A percentile compares a stretch with the other conserved stretches of the same genome.
phyloP scores from a whole-genome alignment of 2,329 filamentous ascomycete species.

The Mycosphaerelloides madeirae region DNA sequence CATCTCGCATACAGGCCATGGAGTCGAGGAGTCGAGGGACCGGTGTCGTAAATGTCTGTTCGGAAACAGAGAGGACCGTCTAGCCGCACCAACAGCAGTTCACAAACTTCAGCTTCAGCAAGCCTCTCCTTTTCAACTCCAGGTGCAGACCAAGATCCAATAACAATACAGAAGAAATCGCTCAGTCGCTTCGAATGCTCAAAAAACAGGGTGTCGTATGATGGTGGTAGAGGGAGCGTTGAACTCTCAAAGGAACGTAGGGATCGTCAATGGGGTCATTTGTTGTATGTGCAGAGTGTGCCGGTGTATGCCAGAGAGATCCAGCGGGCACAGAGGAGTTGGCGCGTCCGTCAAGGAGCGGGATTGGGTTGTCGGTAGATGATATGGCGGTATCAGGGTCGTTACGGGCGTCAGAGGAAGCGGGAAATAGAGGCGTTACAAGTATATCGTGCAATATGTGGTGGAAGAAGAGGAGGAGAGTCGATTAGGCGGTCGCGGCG shows the following conservation, averaged over 20 bases:
- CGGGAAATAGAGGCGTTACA: conserved; percentile 12
- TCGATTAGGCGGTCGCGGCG: conserved; percentile 3
- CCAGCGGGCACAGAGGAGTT: too few relatives aligned
- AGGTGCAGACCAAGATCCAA: conserved; percentile 12
- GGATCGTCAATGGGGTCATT: conserved; percentile 27
- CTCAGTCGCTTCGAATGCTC: conserved; percentile 19
- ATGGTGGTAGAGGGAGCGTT: conserved; percentile 5
- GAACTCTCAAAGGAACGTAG: conserved; percentile 28
- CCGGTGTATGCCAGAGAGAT: conserved; percentile 1
- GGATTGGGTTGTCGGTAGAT: conserved; percentile 5
- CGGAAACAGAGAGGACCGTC: conserved; percentile 15
- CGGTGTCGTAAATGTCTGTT: conserved; percentile 8
- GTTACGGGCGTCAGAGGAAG: conserved; percentile 13
- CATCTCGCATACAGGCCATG: conserved; percentile 84
- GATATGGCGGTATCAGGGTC: conserved; percentile 8
- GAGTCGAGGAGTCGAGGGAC: conserved; percentile 14
- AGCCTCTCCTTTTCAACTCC: conserved; percentile 15
- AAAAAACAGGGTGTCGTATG: conserved; percentile 16
- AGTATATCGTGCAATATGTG: conserved; percentile 20
- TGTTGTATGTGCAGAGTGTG: conserved; percentile 11
- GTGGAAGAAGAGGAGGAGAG: conserved; percentile 12
- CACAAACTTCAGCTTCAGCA: conserved; percentile 17
- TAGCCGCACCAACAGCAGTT: conserved; percentile 17
- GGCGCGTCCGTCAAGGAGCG: conserved; percentile 25
- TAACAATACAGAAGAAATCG: conserved; percentile 22